phyloP scores from a whole-genome alignment of 257 asterid genomes.

The Jasminum sambac region DNA sequence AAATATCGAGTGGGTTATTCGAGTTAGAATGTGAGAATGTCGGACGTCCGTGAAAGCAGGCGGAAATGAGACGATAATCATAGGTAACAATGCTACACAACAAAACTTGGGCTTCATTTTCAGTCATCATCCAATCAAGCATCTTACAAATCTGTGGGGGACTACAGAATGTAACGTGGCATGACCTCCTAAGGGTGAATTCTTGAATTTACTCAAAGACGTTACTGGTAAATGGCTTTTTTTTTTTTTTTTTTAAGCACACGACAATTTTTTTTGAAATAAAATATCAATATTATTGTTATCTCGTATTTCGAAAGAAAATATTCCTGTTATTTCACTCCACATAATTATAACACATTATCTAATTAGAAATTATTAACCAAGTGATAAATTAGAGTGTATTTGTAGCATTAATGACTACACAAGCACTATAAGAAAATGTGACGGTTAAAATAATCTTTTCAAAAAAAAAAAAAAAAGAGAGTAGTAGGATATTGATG shows the following conservation, averaged over 20 bases:
- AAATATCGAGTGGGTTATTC: background rate
- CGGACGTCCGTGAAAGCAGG: background rate
- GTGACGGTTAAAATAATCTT: too few species aligned
- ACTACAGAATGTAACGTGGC: background rate
- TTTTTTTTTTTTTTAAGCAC: too few species aligned
- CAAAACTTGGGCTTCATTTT: background rate
- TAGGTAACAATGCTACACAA: constrained; percentile 2
- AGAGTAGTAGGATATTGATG: background rate
- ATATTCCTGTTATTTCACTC: too few species aligned
- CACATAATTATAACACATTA: too few species aligned
- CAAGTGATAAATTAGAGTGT: too few species aligned
- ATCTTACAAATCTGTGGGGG: background rate
- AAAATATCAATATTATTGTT: too few species aligned
- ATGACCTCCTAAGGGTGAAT: background rate
- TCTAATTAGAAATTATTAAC: too few species aligned
- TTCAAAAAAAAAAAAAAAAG: background rate
- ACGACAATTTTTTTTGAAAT: too few species aligned
- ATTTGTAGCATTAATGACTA: too few species aligned
- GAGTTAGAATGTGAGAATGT: background rate
- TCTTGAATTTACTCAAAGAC: background rate
- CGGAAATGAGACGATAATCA: background rate
- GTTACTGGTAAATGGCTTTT: too few species aligned
- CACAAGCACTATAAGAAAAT: too few species aligned
- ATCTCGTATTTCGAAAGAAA: too few species aligned
- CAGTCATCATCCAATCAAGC: constrained; percentile 5